Conservation (phyloP, 805 yeast genomes). For the Candida saitoana region DNA sequence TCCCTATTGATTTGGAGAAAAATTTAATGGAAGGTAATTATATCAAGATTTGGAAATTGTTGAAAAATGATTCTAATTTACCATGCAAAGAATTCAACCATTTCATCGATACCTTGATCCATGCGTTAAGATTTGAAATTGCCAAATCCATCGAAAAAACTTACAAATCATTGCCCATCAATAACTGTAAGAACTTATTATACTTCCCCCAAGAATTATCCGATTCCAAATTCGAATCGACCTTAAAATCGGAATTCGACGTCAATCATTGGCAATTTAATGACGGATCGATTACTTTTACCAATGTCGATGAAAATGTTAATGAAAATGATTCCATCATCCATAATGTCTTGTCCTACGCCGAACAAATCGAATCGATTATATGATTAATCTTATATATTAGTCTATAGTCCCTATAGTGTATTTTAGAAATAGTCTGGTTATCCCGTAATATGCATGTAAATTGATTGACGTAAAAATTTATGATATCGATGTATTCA, state of each 20-base stretch:
- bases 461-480: too few relatives aligned
- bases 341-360: constrained; percentile 75
- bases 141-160: constrained; percentile 79
- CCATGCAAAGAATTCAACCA: constrained; percentile 73
- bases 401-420: neutral
- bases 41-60: constrained; percentile 80
- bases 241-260: constrained; percentile 30
- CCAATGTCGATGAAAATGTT: constrained; percentile 38
- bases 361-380: constrained; percentile 88
- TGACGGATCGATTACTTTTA: constrained; percentile 32
- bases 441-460: too few relatives aligned
- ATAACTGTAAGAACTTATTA: constrained; percentile 76
- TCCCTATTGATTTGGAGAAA: constrained; percentile 85
- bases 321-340: constrained; percentile 30
- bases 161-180: constrained; percentile 69
- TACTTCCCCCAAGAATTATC: constrained; percentile 52
- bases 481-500: too few relatives aligned
- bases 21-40: constrained; percentile 97
- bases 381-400: constrained; percentile 36
- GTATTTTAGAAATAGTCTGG: neutral
- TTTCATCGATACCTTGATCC: constrained; percentile 69
- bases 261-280: constrained; percentile 32
- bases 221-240: constrained; percentile 28
- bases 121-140: constrained; percentile 81
- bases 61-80: constrained; percentile 52